Conservation (phyloP, 2,329 filamentous ascomycete species). For the Aspergillus fijiensis region DNA sequence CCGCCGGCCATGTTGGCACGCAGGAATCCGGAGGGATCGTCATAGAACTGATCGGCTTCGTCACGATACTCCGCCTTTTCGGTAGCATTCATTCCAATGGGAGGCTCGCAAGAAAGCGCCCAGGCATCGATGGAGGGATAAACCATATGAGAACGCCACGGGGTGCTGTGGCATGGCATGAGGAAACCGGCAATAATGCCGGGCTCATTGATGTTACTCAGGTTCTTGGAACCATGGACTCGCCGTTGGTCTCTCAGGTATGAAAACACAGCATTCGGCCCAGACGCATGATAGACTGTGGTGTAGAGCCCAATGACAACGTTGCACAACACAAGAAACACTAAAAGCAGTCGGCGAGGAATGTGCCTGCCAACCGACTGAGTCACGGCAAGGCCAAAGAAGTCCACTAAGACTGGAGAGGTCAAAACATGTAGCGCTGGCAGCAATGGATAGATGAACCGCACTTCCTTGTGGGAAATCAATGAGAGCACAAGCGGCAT, state of each 20-base stretch:
- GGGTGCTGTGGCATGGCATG: slow-evolving; percentile 93
- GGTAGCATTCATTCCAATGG: slow-evolving; percentile 61
- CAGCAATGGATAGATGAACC: slow-evolving; percentile 91
- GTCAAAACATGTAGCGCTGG: slow-evolving; percentile 81
- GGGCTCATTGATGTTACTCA: slow-evolving; percentile 10
- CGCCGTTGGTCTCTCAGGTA: slow-evolving; percentile 76
- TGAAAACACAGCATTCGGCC: slow-evolving; percentile 69
- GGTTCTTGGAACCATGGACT: slow-evolving; percentile 34
- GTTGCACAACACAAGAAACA: slow-evolving; percentile 64
- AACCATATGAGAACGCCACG: slow-evolving; percentile 86
- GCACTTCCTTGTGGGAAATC: slow-evolving; percentile 93
- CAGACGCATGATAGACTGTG: slow-evolving; percentile 74
- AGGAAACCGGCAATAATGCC: slow-evolving; percentile 70
- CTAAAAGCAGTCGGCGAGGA: slow-evolving; percentile 55
- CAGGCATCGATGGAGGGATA: slow-evolving; percentile 73
- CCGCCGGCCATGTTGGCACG: slow-evolving; percentile 51
- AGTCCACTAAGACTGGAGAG: slow-evolving; percentile 64
- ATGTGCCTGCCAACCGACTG: slow-evolving; percentile 34
- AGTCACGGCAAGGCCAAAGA: slow-evolving; percentile 57
- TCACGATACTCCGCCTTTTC: slow-evolving; percentile 73
- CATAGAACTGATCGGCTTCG: slow-evolving; percentile 90
- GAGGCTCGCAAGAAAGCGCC: slow-evolving; percentile 88
- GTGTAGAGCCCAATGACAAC: slow-evolving; percentile 70
- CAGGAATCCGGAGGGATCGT: slow-evolving; percentile 60
- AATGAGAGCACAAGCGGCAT: slow-evolving; percentile 67